Percentiles rank a stretch among this genome's conserved stretches.
Evolutionary conservation across 345 rosid species (phyloP).

Genomic region (Laguncularia racemosa): DNA sequence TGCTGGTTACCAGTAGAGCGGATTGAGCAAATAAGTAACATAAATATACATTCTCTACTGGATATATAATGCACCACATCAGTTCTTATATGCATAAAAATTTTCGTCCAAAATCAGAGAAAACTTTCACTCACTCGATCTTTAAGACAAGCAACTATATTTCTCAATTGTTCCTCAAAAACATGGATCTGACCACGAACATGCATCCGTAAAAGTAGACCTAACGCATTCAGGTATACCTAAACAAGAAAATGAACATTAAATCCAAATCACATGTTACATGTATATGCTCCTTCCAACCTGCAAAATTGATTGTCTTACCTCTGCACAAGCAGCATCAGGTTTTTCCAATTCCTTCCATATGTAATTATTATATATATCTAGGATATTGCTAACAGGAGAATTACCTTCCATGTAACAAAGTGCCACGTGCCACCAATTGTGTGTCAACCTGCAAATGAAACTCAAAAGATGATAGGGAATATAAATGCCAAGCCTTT

Average conservation of each 20-base stretch:
- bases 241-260: constrained; percentile 15
- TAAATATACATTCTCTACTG: too few species aligned
- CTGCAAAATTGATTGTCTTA: background rate
- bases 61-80: too few species aligned
- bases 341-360: constrained; percentile 68
- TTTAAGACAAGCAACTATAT: constrained; percentile 33
- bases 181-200: constrained; percentile 44
- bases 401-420: constrained; percentile 92
- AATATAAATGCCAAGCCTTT: background rate
- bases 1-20: too few species aligned
- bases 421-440: constrained; percentile 98
- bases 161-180: constrained; percentile 46
- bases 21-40: too few species aligned
- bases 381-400: constrained; percentile 45
- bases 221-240: constrained; percentile 81
- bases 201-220: constrained; percentile 54
- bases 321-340: constrained; percentile 53
- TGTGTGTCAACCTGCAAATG: constrained; percentile 64
- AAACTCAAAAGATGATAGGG: background rate
- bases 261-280: background rate
- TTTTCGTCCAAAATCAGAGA: background rate
- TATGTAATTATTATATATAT: constrained; percentile 60
- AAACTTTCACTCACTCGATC: constrained; percentile 41
- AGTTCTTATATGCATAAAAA: background rate
- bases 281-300: too few species aligned